phyloP scores from a whole-genome alignment of 164 flowering plant species.

The Sedum album region DNA sequence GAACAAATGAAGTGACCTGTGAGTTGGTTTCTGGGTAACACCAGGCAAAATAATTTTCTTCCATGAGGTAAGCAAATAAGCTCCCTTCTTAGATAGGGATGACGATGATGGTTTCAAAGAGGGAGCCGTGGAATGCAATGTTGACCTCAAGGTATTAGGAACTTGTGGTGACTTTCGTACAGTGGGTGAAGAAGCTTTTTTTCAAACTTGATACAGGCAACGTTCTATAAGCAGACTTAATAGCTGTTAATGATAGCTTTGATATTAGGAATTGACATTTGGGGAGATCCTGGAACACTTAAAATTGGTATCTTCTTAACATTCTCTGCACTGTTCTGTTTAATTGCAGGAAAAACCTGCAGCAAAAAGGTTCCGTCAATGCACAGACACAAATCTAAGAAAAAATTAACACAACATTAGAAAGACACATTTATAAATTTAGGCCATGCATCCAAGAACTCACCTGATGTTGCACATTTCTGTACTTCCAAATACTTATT shows the following conservation, averaged over 20 bases:
- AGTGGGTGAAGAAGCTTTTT: constrained; percentile 9
- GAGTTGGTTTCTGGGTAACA: constrained; percentile 28
- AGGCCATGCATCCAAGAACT: too few relatives aligned
- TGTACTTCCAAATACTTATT: constrained; percentile 86
- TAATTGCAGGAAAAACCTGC: constrained; percentile 21
- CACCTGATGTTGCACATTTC: constrained; percentile 85
- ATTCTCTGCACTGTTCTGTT: constrained; percentile 22
- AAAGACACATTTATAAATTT: too few relatives aligned
- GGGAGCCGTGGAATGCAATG: constrained; percentile 22
- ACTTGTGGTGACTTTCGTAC: constrained; percentile 24
- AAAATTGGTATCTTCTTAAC: constrained; percentile 30
- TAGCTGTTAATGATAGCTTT: not conserved
- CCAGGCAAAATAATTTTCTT: constrained; percentile 20
- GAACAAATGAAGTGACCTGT: constrained; percentile 54
- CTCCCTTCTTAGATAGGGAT: constrained; percentile 27
- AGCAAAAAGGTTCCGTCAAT: constrained; percentile 14
- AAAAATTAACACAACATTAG: too few relatives aligned
- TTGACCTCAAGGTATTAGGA: constrained; percentile 17
- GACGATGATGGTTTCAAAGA: constrained; percentile 17
- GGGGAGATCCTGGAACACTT: constrained; percentile 15
- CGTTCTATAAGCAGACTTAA: not conserved
- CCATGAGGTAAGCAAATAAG: constrained; percentile 20
- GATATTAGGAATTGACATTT: not conserved
- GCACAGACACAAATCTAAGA: not conserved
- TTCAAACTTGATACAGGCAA: constrained; percentile 1